phyloP scores from a whole-genome alignment of 805 yeast genomes.

The Barnettozyma salicaria region DNA sequence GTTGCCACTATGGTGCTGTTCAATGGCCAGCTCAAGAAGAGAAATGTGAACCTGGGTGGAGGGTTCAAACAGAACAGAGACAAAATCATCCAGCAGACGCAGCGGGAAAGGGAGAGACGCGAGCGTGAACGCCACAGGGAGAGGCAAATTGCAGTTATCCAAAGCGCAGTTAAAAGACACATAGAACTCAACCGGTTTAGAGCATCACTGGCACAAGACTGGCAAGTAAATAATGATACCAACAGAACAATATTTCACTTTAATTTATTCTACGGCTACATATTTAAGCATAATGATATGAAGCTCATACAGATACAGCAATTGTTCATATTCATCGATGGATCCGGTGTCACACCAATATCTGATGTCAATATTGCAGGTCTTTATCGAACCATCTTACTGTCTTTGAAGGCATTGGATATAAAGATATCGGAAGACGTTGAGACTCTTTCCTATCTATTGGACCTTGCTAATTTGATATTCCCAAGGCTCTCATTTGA shows the following conservation, averaged over 20 bases:
- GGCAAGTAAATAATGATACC: constrained; percentile 15
- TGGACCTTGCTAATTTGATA: constrained; percentile 7
- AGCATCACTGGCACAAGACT: constrained; percentile 13
- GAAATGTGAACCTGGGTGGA: constrained; percentile 56
- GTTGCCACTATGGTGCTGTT: constrained; percentile 41
- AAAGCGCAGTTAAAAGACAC: constrained; percentile 39
- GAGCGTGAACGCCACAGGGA: constrained; percentile 47
- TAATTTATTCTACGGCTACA: constrained; percentile 28
- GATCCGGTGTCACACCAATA: background rate
- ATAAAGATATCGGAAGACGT: constrained; percentile 2
- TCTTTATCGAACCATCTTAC: constrained; percentile 9
- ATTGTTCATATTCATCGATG: background rate
- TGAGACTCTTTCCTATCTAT: constrained; percentile 3
- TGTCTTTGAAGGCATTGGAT: constrained; percentile 6
- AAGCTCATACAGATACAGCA: constrained; percentile 8
- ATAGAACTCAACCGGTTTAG: constrained; percentile 30
- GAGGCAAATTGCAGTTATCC: constrained; percentile 46
- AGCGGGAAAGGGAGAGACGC: constrained; percentile 58
- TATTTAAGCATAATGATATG: constrained; percentile 12
- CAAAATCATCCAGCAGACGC: constrained; percentile 54
- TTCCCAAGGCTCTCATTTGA: background rate
- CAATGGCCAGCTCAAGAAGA: constrained; percentile 55
- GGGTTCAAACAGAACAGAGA: constrained; percentile 32
- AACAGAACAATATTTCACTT: constrained; percentile 22
- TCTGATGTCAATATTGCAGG: constrained; percentile 3